Evolutionary conservation across 345 rosid genomes (phyloP).

Genomic region (Rhizophora apiculata): DNA sequence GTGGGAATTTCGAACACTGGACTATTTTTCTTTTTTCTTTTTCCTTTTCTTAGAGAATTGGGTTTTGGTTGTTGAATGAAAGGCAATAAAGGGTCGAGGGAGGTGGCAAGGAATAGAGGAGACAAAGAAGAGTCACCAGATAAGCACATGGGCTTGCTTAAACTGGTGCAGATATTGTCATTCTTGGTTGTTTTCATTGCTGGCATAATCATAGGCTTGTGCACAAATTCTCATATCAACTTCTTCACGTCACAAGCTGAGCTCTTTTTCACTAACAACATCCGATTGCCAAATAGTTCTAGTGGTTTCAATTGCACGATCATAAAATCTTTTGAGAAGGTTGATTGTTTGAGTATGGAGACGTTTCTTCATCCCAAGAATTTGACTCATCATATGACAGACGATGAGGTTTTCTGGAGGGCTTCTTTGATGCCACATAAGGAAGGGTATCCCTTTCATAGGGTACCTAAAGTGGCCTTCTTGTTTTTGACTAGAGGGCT

Average conservation of each 20-base stretch:
- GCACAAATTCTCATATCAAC: conserved; percentile 59
- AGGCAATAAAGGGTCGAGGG: no score
- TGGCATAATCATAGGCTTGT: conserved; percentile 73
- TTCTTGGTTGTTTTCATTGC: conserved; percentile 73
- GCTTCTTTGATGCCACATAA: conserved; percentile 75
- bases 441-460: conserved; percentile 53
- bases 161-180: conserved; percentile 64
- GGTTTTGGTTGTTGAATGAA: no score
- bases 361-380: conserved; percentile 49
- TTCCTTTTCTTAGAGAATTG: no score
- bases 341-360: conserved; percentile 50
- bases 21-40: no score
- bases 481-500: conserved; percentile 92
- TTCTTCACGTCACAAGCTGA: conserved; percentile 52
- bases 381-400: conserved; percentile 54
- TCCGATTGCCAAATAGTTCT: conserved; percentile 22
- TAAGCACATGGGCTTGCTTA: conserved; percentile 50
- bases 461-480: conserved; percentile 79
- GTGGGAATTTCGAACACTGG: no score
- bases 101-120: conserved; percentile 50
- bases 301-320: conserved; percentile 28
- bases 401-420: conserved; percentile 74
- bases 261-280: conserved; percentile 35
- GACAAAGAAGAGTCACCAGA: conserved; percentile 36
- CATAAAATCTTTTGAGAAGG: conserved; percentile 31